These are phyloP conservation scores for Mucor piriformis DNA, from an alignment of 371 early-diverging fungal species.

Conservation along the genomic window DNA sequence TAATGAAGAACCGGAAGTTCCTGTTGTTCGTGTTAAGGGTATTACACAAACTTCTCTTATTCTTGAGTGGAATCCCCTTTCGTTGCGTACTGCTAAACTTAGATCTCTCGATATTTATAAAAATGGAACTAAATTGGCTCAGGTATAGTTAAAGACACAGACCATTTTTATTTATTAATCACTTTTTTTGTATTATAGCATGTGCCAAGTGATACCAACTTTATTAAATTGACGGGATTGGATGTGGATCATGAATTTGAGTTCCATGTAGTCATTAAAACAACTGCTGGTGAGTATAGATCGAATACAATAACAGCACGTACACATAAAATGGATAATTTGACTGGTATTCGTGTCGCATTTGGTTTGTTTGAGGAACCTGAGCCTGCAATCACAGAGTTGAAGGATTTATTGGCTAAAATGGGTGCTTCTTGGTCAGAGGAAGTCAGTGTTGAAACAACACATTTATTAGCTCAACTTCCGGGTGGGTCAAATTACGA, in stretches of 20 bases:
- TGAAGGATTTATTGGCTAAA: slow-evolving; percentile 77
- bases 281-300: slow-evolving; percentile 83
- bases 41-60: slow-evolving; percentile 91
- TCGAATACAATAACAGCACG: slow-evolving; percentile 77
- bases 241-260: slow-evolving; percentile 89
- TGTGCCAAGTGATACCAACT: slow-evolving; percentile 61
- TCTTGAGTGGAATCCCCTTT: slow-evolving; percentile 88
- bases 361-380: slow-evolving; percentile 86
- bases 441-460: slow-evolving; percentile 84
- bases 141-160: slow-evolving; percentile 37
- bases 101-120: slow-evolving; percentile 86
- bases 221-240: slow-evolving; percentile 84
- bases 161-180: not conserved
- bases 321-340: slow-evolving; percentile 91
- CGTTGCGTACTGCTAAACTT: slow-evolving; percentile 78
- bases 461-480: slow-evolving; percentile 87
- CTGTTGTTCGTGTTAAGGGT: slow-evolving; percentile 73
- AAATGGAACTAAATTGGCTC: slow-evolving; percentile 62
- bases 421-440: slow-evolving; percentile 91
- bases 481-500: slow-evolving; percentile 87
- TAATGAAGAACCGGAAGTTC: slow-evolving; percentile 74
- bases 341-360: slow-evolving; percentile 91
- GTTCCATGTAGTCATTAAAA: slow-evolving; percentile 84
- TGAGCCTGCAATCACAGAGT: slow-evolving; percentile 62
- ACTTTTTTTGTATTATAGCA: slow-evolving; percentile 26